Conservation (phyloP, 2,329 filamentous ascomycete genomes). For the Cladosporium sp. region DNA sequence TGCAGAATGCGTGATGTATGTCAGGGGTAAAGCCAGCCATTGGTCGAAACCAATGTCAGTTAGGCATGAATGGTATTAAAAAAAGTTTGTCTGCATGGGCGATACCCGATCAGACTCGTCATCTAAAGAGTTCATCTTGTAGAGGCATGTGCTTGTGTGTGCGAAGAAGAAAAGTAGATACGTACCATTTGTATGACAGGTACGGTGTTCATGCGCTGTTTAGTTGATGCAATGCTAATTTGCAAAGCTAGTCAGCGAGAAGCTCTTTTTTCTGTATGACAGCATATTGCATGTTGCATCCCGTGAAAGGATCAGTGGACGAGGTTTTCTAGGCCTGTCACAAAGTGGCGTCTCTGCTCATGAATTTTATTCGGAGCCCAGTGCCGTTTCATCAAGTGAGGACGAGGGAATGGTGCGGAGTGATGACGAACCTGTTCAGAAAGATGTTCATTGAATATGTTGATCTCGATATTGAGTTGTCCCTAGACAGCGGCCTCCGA, state of each 20-base stretch:
- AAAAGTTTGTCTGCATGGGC: slow-evolving; percentile 40
- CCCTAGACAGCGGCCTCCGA: background rate
- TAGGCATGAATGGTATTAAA: slow-evolving; percentile 41
- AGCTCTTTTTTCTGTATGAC: slow-evolving; percentile 10
- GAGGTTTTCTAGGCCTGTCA: slow-evolving; percentile 48
- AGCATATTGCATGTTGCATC: background rate
- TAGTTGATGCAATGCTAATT: background rate
- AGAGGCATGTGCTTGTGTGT: slow-evolving; percentile 7
- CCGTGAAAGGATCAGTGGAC: slow-evolving; percentile 39
- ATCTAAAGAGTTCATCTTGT: slow-evolving; percentile 39
- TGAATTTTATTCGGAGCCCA: slow-evolving; percentile 39
- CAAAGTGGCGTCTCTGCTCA: slow-evolving; percentile 40
- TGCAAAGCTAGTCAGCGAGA: slow-evolving; percentile 11
- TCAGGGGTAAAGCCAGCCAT: slow-evolving; percentile 9
- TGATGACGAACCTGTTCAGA: slow-evolving; percentile 10
- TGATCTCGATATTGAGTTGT: background rate
- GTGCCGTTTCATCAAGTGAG: slow-evolving; percentile 40
- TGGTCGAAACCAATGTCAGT: slow-evolving; percentile 22
- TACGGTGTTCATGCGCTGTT: background rate
- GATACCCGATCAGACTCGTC: slow-evolving; percentile 43
- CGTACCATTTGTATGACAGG: slow-evolving; percentile 3
- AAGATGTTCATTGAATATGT: slow-evolving; percentile 1
- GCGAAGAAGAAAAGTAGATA: slow-evolving; percentile 3
- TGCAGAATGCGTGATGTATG: slow-evolving; percentile 26
- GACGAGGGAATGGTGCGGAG: background rate